These are phyloP conservation scores for Silene noctiflora DNA, from an alignment of 179 eudicot species.

Conservation along the genomic window DNA sequence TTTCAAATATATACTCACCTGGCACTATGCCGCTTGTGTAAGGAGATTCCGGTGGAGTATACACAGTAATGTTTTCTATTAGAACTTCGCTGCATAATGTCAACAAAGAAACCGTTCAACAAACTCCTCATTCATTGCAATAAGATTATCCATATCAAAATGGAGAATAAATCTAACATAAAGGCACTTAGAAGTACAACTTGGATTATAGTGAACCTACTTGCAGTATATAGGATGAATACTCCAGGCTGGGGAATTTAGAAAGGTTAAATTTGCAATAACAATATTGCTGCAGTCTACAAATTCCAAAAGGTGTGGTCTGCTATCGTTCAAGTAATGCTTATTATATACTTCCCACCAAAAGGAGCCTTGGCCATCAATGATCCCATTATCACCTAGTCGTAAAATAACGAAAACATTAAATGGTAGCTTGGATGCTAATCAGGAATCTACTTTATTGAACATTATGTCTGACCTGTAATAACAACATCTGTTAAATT, in stretches of 20 bases:
- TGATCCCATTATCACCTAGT: slow-evolving; percentile 6
- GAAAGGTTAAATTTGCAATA: slow-evolving; percentile 15
- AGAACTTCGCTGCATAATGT: slow-evolving; percentile 4
- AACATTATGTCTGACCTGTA: slow-evolving; percentile 7
- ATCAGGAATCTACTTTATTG: background rate
- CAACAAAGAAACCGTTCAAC: background rate
- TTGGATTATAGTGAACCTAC: background rate
- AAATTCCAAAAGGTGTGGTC: slow-evolving; percentile 11
- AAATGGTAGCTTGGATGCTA: slow-evolving; percentile 6
- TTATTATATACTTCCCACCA: slow-evolving; percentile 8
- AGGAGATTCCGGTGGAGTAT: slow-evolving; percentile 12
- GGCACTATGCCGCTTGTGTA: slow-evolving; percentile 16
- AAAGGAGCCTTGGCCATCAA: slow-evolving; percentile 14
- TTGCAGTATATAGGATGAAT: slow-evolving; percentile 16
- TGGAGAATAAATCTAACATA: background rate
- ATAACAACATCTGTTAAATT: slow-evolving; percentile 9
- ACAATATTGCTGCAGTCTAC: background rate
- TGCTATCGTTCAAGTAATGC: background rate
- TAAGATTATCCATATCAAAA: background rate
- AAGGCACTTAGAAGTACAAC: background rate
- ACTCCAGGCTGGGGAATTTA: slow-evolving; percentile 13
- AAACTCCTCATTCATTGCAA: background rate
- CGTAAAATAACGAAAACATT: background rate
- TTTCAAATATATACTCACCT: slow-evolving; percentile 4
- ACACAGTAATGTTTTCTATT: slow-evolving; percentile 9